Evolutionary conservation across 768 basidiomycete genomes (phyloP), one percentile per base, ranked within the genome.

Genomic region (Pulveroboletus sp.): DNA sequence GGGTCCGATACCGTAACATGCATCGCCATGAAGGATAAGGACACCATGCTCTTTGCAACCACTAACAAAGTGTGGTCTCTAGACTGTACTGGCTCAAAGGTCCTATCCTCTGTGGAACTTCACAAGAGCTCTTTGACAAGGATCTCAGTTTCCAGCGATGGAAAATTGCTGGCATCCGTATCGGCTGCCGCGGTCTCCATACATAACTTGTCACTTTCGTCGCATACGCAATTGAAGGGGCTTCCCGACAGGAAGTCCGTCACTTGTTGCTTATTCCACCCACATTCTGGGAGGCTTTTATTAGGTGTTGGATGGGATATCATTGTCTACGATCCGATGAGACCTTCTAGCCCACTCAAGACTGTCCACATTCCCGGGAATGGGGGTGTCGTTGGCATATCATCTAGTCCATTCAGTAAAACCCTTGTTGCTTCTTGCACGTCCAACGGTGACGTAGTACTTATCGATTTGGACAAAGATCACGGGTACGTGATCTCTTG

Each of bases 341-440:
- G 78, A 11, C 77, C 82, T 8, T 77, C 80, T 18, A 69, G 70
- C 6, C 82, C 86, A 9, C 43, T 72, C 26, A 86, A 82, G 63
- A 69, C 67, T 0, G 67, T 88, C 33, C 52, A 71, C 2, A 57
- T 87, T 47, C 71, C 67, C 9, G 79, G 80, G 21, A 56, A 67
- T 15, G 81, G 80, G 8, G 65, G 76, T n/a, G 75, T 89, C 21
- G 65, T 78, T 5, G 76, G 75, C 11, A 64, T 88, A 8, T 72
- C 79, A 7, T 81, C 78, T 53, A 87, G 86, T 54, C 85, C 87
- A 7, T 89, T 87, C 65, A 88, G 86, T 68, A 88, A 83, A 69
- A 83, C 82, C 2, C 69, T 89, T 31, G 72, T 85, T 24, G 82
- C 82, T 3, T 75, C 76, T 38, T 79, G 76, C 1, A 82, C 76